These are phyloP conservation scores for Cryptosporidium baileyi DNA, from an alignment of 169 alveolate genomes.

Conservation along the genomic window DNA sequence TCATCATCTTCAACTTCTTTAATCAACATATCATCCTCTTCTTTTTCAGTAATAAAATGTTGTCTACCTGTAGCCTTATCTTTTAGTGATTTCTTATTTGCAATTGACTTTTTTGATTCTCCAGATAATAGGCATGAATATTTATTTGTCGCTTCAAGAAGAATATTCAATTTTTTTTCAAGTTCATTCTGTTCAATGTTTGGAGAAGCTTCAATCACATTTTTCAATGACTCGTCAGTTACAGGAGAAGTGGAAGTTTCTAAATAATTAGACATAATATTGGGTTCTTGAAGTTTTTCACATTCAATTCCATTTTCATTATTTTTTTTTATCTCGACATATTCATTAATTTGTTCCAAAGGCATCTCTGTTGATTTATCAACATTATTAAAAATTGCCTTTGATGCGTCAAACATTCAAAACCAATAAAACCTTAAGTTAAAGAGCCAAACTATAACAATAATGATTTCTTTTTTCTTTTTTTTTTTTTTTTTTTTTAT, in stretches of 20 bases:
- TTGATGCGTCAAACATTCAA: too few relatives aligned
- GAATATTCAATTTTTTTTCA: conserved; percentile 11
- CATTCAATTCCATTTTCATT: not conserved
- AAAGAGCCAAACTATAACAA: too few relatives aligned
- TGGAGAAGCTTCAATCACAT: not conserved
- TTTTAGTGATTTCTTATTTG: not conserved
- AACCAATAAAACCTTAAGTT: too few relatives aligned
- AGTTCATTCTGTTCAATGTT: conserved; percentile 21
- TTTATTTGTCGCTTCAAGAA: conserved; percentile 45
- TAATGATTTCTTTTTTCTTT: too few relatives aligned
- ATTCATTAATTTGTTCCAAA: not conserved
- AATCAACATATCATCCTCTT: conserved; percentile 54
- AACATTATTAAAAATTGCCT: too few relatives aligned
- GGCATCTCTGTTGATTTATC: not conserved
- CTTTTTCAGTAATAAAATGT: conserved; percentile 61
- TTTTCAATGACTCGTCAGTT: not conserved
- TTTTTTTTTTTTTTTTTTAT: too few relatives aligned
- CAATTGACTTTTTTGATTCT: not conserved
- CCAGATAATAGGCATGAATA: conserved; percentile 45
- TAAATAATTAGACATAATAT: not conserved
- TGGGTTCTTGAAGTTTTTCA: not conserved
- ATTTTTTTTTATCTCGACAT: not conserved
- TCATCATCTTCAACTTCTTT: conserved; percentile 46
- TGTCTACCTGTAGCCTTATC: conserved; percentile 3
- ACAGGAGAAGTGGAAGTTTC: not conserved